Conservation (phyloP, 2,329 filamentous ascomycete genomes). For the Alternaria triticimaculans region DNA sequence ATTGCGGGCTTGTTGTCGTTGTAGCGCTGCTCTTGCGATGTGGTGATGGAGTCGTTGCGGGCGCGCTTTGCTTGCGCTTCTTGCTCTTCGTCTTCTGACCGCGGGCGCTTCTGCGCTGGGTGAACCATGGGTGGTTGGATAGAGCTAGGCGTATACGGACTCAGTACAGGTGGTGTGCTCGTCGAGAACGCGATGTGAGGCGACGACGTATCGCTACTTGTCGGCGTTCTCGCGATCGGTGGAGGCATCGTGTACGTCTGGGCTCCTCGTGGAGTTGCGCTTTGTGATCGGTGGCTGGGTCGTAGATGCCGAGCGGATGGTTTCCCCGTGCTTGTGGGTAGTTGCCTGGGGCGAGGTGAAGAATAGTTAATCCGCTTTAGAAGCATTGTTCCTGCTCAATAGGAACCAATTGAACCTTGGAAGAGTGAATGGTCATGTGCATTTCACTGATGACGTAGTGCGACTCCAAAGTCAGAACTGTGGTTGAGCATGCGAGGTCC, state of each 20-base stretch:
- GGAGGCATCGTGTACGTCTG: background rate
- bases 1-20: background rate
- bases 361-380: accelerated
- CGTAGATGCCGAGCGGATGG: background rate
- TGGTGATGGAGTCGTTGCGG: background rate
- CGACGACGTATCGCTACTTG: background rate
- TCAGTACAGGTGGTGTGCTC: background rate
- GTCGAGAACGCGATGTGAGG: background rate
- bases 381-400: background rate
- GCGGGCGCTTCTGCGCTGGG: background rate
- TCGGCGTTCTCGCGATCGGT: background rate
- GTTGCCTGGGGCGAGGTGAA: background rate
- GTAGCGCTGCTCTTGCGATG: background rate
- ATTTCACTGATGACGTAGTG: background rate
- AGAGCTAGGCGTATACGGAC: background rate
- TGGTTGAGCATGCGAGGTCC: background rate
- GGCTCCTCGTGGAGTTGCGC: background rate
- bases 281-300: accelerated
- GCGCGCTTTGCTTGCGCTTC: background rate
- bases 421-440: too few species aligned
- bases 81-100: background rate
- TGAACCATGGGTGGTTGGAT: background rate
- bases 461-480: background rate
- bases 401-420: too few species aligned
- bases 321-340: background rate